These are phyloP conservation scores for Alternaria ethzedia DNA, from an alignment of 2,329 filamentous ascomycete genomes.

Conservation along the genomic window DNA sequence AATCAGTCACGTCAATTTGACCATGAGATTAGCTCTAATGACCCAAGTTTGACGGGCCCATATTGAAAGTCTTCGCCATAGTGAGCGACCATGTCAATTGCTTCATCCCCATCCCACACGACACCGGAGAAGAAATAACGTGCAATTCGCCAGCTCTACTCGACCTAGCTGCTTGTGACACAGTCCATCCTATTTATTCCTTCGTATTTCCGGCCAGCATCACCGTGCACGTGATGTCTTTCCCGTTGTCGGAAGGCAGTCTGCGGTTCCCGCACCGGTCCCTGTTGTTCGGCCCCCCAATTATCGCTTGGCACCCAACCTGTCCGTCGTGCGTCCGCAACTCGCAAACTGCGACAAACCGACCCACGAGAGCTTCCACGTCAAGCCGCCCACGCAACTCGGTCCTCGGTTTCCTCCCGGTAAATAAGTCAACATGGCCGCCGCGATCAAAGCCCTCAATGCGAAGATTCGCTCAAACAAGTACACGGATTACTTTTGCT, in stretches of 20 bases:
- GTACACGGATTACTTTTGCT: slow-evolving; percentile 60
- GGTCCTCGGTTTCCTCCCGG: not conserved
- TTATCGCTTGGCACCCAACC: slow-evolving; percentile 14
- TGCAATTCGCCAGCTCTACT: not conserved
- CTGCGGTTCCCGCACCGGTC: slow-evolving; percentile 3
- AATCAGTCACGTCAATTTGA: slow-evolving; percentile 2
- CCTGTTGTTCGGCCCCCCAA: slow-evolving; percentile 13
- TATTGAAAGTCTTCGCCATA: not conserved
- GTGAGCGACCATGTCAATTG: not conserved
- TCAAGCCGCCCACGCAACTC: slow-evolving; percentile 4
- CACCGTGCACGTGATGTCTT: slow-evolving; percentile 15
- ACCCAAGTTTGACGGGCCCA: not conserved
- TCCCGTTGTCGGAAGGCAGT: slow-evolving; percentile 10
- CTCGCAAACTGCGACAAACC: slow-evolving; percentile 7
- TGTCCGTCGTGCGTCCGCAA: slow-evolving; percentile 9
- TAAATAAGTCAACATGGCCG: slow-evolving; percentile 52
- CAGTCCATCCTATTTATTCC: not conserved
- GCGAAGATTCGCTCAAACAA: slow-evolving; percentile 60
- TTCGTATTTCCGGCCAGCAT: not conserved
- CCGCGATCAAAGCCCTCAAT: slow-evolving; percentile 61
- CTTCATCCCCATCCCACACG: not conserved
- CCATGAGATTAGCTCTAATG: not conserved
- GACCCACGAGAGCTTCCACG: slow-evolving; percentile 4
- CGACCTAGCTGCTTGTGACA: not conserved
- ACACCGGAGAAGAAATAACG: not conserved